Base-by-base conservation (phyloP, 2,329 filamentous ascomycete genomes). In the Aspergillus neoniger region DNA sequence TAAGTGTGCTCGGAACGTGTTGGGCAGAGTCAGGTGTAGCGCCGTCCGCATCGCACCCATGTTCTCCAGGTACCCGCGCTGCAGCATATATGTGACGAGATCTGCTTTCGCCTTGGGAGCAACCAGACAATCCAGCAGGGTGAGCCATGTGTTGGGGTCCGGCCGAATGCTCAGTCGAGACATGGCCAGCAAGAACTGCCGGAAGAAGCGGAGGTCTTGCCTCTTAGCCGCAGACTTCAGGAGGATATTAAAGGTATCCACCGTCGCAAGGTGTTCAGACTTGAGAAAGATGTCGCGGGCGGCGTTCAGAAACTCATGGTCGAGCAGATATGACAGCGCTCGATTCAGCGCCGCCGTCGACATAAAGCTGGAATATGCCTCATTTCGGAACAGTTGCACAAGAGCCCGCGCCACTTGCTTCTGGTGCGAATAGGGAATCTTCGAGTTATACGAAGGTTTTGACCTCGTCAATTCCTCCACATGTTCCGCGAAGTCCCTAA, bases 211-310 rank as follows among this genome's bases (percentile, higher is more conserved):
- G n/a, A 79, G 64, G 65, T 82, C 74, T 53, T 75, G 73, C 21
- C 67, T 68, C 52, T 68, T 69, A 12, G 79, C 79, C 25, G 75
- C 71, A 21, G 69, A 69, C 44, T 68, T 66, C 41, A 83, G 64
- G 53, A 83, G 67, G 48, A 81, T 77, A 53, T 82, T 82, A 64
- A 77, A 81, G 5, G 77, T 79, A 41, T 79, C 75, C 5, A 73
- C 68, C 2, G 74, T 74, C 32, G 75, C 70, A 23, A 77, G 64
- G 49, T 74, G 68, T 54, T 78, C 72, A 59, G 76, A 72, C 15
- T 57, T 67, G 15, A 69, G 63, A 52, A 80, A 76, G 6, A 82
- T 62, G 2, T 58, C 38, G 38, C 72, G 72, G 14, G 75, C 73
- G 54, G 68, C 62, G 4, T 59, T 50, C 23, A 78, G 67, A 30